These are phyloP conservation scores for Reutealis trisperma DNA, from an alignment of 345 rosid species.

Conservation along the genomic window DNA sequence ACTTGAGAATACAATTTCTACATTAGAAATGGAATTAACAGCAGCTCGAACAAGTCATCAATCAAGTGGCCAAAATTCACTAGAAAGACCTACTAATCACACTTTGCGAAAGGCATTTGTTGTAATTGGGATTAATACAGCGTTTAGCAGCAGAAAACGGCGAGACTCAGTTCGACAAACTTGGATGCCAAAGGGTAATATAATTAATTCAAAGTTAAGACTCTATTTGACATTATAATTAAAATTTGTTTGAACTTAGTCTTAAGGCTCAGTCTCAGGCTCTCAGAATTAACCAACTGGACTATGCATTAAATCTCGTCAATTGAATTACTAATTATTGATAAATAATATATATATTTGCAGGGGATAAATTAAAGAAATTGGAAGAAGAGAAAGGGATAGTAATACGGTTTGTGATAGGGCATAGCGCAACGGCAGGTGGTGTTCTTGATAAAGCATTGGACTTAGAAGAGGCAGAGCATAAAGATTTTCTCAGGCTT, in stretches of 20 bases:
- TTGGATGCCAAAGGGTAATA: slow-evolving; percentile 76
- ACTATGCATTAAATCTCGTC: too few species aligned
- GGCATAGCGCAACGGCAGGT: slow-evolving; percentile 76
- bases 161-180: slow-evolving; percentile 74
- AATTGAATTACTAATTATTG: too few species aligned
- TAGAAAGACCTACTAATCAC: slow-evolving; percentile 38
- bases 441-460: slow-evolving; percentile 74
- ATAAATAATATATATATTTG: neutral
- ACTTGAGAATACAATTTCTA: slow-evolving; percentile 67
- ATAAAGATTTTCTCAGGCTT: slow-evolving; percentile 75
- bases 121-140: slow-evolving; percentile 85
- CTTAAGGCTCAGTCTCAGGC: too few species aligned
- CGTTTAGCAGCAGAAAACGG: slow-evolving; percentile 85
- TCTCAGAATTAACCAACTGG: too few species aligned
- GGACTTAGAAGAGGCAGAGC: slow-evolving; percentile 64
- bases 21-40: slow-evolving; percentile 66
- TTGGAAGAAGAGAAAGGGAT: slow-evolving; percentile 83
- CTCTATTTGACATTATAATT: too few species aligned
- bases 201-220: too few species aligned
- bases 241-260: too few species aligned
- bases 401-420: slow-evolving; percentile 85
- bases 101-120: slow-evolving; percentile 65
- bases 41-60: slow-evolving; percentile 40
- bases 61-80: slow-evolving; percentile 17
- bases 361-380: slow-evolving; percentile 67